A percentile compares a stretch with the other conserved stretches of the same genome.
Evolutionary conservation across 768 basidiomycete genomes (phyloP).

Genomic region (Trametes cubensis): DNA sequence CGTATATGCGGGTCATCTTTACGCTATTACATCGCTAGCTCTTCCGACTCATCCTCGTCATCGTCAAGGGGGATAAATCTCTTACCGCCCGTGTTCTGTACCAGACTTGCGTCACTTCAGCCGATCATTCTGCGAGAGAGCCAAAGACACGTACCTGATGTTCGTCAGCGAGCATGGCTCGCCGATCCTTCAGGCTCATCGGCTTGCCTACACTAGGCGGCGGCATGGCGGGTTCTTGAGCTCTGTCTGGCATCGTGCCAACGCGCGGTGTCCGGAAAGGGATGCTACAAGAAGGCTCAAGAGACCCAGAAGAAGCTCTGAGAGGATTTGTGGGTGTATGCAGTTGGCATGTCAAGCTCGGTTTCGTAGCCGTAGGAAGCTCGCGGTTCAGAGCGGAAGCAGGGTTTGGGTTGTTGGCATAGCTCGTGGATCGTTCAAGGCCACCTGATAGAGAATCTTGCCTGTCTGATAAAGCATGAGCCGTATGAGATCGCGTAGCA

Average conservation of each 20-base stretch:
- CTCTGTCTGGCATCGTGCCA: neutral
- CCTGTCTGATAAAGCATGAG: no score
- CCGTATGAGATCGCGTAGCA: no score
- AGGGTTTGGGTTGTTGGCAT: no score
- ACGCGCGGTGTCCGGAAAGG: neutral
- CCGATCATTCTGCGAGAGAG: neutral
- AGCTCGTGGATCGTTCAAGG: no score
- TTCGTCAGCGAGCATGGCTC: constrained; percentile 19
- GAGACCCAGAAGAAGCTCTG: no score
- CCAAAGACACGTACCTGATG: constrained; percentile 9
- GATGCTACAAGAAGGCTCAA: neutral
- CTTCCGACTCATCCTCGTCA: constrained; percentile 33
- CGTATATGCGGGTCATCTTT: no score
- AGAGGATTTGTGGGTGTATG: no score
- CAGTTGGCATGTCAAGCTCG: no score
- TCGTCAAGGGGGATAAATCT: constrained; percentile 35
- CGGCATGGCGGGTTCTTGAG: neutral
- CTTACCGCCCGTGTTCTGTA: constrained; percentile 28
- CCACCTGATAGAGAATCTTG: no score
- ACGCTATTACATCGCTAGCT: neutral
- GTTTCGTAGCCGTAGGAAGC: no score
- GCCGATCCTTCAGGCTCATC: constrained; percentile 31
- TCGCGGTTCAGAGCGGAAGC: no score
- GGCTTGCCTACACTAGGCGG: constrained; percentile 19
- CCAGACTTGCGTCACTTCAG: neutral